phyloP scores from a whole-genome alignment of 139 green algal species.

The Yamagishiella unicocca region DNA sequence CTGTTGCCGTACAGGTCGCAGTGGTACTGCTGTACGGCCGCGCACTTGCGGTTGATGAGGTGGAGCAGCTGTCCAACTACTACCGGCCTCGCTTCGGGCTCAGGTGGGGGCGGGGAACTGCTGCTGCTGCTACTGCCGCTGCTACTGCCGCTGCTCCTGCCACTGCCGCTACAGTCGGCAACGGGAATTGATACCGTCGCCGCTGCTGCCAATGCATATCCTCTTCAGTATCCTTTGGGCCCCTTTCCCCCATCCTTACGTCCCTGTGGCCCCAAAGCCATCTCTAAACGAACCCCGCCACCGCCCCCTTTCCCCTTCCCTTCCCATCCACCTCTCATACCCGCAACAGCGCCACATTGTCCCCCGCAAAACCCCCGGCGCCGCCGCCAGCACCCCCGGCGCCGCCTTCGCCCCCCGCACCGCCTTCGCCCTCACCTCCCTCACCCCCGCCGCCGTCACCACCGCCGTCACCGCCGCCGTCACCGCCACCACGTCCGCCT shows the following conservation, averaged over 20 bases:
- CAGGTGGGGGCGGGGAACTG: not conserved
- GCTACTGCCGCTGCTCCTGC: too few species aligned
- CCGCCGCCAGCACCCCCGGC: not conserved
- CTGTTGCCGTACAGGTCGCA: too few species aligned
- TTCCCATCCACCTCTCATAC: not conserved
- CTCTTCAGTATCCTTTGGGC: not conserved
- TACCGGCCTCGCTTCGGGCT: constrained; percentile 15
- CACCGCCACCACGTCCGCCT: not conserved
- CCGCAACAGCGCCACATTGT: not conserved
- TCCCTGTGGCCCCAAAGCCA: not conserved
- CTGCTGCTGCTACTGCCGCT: not conserved
- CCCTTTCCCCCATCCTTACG: not conserved
- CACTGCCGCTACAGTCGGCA: too few species aligned
- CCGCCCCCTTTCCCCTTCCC: not conserved
- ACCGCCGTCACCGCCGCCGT: not conserved
- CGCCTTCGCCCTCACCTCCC: not conserved
- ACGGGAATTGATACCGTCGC: too few species aligned
- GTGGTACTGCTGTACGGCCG: not conserved
- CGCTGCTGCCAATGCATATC: not conserved
- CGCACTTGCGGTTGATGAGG: not conserved
- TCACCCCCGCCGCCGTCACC: not conserved
- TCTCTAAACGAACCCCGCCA: not conserved
- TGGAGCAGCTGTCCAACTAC: not conserved
- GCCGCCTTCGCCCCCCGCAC: not conserved
- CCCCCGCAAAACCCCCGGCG: not conserved